Percentiles rank a stretch among this genome's conserved stretches.
phyloP scores from a whole-genome alignment of 2,329 filamentous ascomycete species.

The Cladosporium sp. region DNA sequence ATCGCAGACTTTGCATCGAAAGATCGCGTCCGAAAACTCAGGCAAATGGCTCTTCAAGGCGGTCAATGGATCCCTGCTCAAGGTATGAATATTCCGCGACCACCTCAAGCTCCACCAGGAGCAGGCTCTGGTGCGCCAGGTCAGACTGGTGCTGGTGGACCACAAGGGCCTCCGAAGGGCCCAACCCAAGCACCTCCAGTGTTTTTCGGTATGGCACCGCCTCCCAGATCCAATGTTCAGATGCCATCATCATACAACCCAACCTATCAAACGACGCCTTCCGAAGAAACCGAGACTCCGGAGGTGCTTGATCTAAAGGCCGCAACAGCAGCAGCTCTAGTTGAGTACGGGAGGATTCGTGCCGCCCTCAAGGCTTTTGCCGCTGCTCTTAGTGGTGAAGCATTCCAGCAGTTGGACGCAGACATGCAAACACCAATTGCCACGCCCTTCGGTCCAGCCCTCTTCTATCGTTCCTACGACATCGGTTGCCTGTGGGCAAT shows the following conservation, averaged over 20 bases:
- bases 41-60: constrained; percentile 57
- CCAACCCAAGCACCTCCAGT: constrained; percentile 36
- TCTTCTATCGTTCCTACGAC: constrained; percentile 81
- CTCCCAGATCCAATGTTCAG: constrained; percentile 34
- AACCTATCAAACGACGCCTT: constrained; percentile 16
- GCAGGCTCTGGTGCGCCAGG: constrained; percentile 5
- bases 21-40: constrained; percentile 75
- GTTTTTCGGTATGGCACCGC: constrained; percentile 51
- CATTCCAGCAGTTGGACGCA: constrained; percentile 70
- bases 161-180: constrained; percentile 1
- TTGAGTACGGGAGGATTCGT: constrained; percentile 74
- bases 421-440: constrained; percentile 59
- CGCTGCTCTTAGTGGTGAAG: constrained; percentile 58
- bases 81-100: constrained; percentile 42
- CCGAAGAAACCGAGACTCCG: constrained; percentile 13
- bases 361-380: constrained; percentile 66
- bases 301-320: constrained; percentile 52
- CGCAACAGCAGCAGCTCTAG: constrained; percentile 64
- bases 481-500: constrained; percentile 85
- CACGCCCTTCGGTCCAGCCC: constrained; percentile 76
- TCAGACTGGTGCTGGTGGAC: neutral
- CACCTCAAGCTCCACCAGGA: constrained; percentile 25
- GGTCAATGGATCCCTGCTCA: constrained; percentile 53
- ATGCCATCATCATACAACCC: constrained; percentile 41
- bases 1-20: constrained; percentile 72